phyloP scores from a whole-genome alignment of 441 rosid species.

The Adansonia grandidieri region DNA sequence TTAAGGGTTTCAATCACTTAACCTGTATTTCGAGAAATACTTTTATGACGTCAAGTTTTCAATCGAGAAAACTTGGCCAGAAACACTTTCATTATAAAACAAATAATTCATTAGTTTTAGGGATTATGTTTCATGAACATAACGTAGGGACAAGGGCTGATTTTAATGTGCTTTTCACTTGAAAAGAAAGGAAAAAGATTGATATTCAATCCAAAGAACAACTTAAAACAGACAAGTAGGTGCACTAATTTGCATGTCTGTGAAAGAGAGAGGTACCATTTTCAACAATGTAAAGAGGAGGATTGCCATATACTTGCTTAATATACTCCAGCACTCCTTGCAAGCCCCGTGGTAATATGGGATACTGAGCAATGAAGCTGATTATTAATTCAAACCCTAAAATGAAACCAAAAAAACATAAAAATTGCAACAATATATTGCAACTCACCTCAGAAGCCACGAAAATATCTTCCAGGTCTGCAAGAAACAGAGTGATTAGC shows the following conservation, averaged over 20 bases:
- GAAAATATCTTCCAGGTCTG: not conserved
- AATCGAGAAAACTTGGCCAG: not conserved
- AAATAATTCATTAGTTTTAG: not conserved
- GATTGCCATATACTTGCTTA: slow-evolving; percentile 63
- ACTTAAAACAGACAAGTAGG: not conserved
- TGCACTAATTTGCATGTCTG: not conserved
- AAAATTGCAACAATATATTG: not conserved
- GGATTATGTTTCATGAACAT: too few relatives aligned
- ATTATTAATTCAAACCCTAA: too few relatives aligned
- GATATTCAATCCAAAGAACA: slow-evolving; percentile 5
- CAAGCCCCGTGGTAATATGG: slow-evolving; percentile 49
- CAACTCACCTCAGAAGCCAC: not conserved
- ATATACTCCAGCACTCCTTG: slow-evolving; percentile 52
- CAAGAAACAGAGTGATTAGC: slow-evolving; percentile 2
- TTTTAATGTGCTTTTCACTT: not conserved
- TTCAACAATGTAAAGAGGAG: slow-evolving; percentile 69
- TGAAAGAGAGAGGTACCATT: slow-evolving; percentile 49
- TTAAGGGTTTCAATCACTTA: not conserved
- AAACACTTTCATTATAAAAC: not conserved
- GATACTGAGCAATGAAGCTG: slow-evolving; percentile 39
- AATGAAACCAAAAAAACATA: not conserved
- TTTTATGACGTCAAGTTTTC: not conserved
- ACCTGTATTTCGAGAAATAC: not conserved
- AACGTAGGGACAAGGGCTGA: not conserved
- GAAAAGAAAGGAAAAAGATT: not conserved